Base-by-base conservation (phyloP, 2,329 filamentous ascomycete species). In the Emericellopsis cladophorae region DNA sequence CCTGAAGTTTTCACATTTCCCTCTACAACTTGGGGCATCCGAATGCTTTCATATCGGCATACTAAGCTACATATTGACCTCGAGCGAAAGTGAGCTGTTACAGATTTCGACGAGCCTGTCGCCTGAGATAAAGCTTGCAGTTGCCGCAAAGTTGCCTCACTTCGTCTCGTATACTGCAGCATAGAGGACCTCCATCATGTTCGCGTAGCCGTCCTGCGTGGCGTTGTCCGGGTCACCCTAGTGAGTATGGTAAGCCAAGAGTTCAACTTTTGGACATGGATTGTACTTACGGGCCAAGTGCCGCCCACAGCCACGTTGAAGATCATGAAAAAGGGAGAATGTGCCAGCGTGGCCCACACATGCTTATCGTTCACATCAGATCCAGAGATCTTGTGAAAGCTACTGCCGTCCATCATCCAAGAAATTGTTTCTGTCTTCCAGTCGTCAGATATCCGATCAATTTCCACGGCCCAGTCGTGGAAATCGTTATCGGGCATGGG, bases 221-320 rank as follows among this genome's bases (percentile, higher is more conserved):
- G 45, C 41, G 4, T 44, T 47, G 44, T 59, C 50, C 1, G 62
- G 61, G 36, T 52, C 21, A 4, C 60, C 60, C 60, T 62, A 11
- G 2, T 18, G 14, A 24, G 1, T 18, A 36, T 23, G 36, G 40
- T 16, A 16, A 16, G 18, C 32, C 15, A 39, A 10, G 10, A 11
- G 21, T 37, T 31, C 22, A n/a, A 23, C 14, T 21, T 21, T 7
- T 15, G 29, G 14, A 33, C 9, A 4, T 14, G 18, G 31, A 23
- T 3, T 22, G 18, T 33, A 54, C 57, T 54, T 49, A 60, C 61
- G 32, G 56, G 56, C 62, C 61, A 67, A 46, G 53, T 53, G 12
- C 66, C 66, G 10, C 67, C 67, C 34, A 70, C 64, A 15, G 67
- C 67, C 16, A 71, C 62, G 39, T 70, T 70, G 41, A 71, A 51